These are phyloP conservation scores for Blastobotrys petasosporus DNA, from an alignment of 1,139 yeast species.

Conservation along the genomic window DNA sequence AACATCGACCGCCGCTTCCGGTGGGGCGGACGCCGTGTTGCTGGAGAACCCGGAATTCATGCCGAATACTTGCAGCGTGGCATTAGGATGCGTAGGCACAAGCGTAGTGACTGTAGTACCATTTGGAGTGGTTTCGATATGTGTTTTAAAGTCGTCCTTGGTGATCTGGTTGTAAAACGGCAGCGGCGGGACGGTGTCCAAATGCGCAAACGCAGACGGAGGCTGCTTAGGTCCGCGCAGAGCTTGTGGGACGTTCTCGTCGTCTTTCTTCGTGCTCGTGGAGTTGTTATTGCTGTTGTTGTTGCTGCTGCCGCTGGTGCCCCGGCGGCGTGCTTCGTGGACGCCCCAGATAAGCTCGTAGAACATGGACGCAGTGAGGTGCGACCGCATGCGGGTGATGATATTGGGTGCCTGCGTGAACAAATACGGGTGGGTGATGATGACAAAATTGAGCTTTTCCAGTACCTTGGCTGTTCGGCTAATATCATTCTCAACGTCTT, in stretches of 20 bases:
- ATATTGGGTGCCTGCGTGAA: constrained; percentile 65
- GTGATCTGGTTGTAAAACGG: constrained; percentile 93
- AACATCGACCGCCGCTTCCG: no score
- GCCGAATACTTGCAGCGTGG: constrained; percentile 7
- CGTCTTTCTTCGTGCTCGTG: neutral
- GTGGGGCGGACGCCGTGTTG: neutral
- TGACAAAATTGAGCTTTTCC: constrained; percentile 80
- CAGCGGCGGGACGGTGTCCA: constrained; percentile 47
- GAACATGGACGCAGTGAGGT: constrained; percentile 82
- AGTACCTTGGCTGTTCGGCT: constrained; percentile 90
- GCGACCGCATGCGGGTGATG: constrained; percentile 84
- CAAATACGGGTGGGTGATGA: constrained; percentile 81
- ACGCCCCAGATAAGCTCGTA: constrained; percentile 93
- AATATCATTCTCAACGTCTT: constrained; percentile 82
- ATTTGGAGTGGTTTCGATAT: constrained; percentile 81
- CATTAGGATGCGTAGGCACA: constrained; percentile 45
- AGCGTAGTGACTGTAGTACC: constrained; percentile 88
- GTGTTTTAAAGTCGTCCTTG: constrained; percentile 82
- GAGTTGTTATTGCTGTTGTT: constrained; percentile 10
- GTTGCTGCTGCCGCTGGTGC: constrained; percentile 17
- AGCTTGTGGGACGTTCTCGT: constrained; percentile 22
- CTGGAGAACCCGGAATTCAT: neutral
- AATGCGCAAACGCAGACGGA: constrained; percentile 18
- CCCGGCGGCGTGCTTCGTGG: constrained; percentile 82
- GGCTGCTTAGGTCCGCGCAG: constrained; percentile 27